Evolutionary conservation across 2,329 filamentous ascomycete species (phyloP), one percentile per base, ranked within the genome.

Genomic region (Trichophyton verrucosum): DNA sequence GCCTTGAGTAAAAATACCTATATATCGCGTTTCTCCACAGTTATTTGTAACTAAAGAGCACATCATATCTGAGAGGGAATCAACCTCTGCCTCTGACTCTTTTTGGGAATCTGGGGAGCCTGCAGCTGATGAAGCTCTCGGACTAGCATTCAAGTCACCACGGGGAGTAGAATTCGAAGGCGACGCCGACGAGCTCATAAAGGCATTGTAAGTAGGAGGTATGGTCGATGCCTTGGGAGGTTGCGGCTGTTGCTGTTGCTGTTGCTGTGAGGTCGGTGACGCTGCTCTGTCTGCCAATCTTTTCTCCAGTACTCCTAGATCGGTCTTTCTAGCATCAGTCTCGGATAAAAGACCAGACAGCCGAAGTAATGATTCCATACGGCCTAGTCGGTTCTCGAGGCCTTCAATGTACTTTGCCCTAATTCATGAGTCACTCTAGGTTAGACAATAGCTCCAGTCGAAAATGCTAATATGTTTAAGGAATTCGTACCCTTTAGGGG

Each of bases 371-470:
- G 89, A 91, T 77, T 99, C 92, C 91, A 99, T 96, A 66, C 94
- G 86, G n/a, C 87, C 89, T 38, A 97, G 78, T 17, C 94, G 85
- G 72, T 97, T 97, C 76, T 99, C 92, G 56, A 99, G 81, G 11
- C 91, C 91, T 74, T 97, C 92, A 67, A 97, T 96, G 72, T 99
- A 99, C 75, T 97, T 97, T 60, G 94, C 94, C 62, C 90, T 95
- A 66, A 22, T 13, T 56, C 22, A 60, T 33, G 24, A 6, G 27
- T 27, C 8, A 53, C 56, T 2, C 3, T 11, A 11, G 15, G 22
- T 61, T 38, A 63, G 62, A 44, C 46, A n/a, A 40, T 24, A 13
- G 40, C 36, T n/a, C 42, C 22, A 30, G 53, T 33, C 9, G 11
- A 53, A 17, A 40, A 24, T 22, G 4, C 44, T 51, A 3, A 17